Base-by-base conservation (phyloP, 495 filamentous ascomycete species). In the Acidiella bohemica region DNA sequence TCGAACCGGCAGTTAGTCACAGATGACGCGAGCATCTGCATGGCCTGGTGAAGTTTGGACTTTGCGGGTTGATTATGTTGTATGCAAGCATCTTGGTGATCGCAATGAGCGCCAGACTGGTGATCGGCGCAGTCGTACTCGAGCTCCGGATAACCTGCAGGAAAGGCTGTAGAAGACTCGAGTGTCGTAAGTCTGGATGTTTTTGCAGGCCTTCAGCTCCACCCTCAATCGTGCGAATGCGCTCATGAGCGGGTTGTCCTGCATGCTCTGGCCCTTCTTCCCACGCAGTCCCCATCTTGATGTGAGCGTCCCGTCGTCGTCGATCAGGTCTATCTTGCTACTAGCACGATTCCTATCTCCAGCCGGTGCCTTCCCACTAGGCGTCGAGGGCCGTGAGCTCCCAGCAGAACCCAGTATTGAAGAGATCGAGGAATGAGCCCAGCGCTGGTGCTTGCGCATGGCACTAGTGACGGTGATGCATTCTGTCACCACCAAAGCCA, bases 1-100 rank as follows among this genome's bases (percentile, higher is more conserved):
- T 99, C 90, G 52, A 99, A 99, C 31, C 88, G 78, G 56, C 90
- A 99, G 53, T 99, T 88, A 32, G 90, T 99, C 51, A 96, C 92
- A 23, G 92, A 87, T 2, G 84, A 81, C 2, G 90, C 93, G 10
- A 99, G 67, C 11, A 86, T 72, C 56, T 94, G 90, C 92, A 99
- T 96, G 16, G 81, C 90, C 30, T 86, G 68, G 0, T 68, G 22
- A 96, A 78, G 42, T 85, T 73, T 3, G 87, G 90, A 10, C 86
- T 94, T 32, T 77, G 68, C 33, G 68, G 70, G 40, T 75, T 77
- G 43, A 99, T 81, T 43, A 99, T 80, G 31, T 86, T 84, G 54
- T 99, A 99, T 17, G 84, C 75, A 49, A 99, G 81, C 66, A 99
- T 92, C 55, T 96, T 99, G 31, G 88, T 90, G 42, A 96, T 85